Base-by-base conservation (phyloP, 441 rosid species). In the Erodium trifolium region DNA sequence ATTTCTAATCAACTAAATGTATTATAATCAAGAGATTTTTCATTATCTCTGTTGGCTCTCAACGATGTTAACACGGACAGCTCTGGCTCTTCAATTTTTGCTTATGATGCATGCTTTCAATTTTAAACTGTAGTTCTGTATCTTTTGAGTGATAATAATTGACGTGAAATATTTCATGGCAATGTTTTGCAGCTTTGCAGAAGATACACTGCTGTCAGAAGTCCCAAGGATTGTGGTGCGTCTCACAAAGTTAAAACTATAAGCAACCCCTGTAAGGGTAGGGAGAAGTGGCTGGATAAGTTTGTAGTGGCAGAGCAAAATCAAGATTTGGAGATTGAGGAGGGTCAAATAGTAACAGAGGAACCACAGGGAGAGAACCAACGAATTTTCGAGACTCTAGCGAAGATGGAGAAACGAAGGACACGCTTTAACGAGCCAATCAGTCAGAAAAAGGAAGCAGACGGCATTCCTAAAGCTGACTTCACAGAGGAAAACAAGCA, bases 391-490 rank as follows among this genome's bases (percentile, higher is more conserved):
- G 87, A 80, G 31, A 78, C 83, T 6, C 16, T 88, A 39, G 89
- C 85, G 41, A 87, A 83, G 82, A 85, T 90, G 88, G 87, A 85
- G 78, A 86, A 77, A 77, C 78, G 89, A 60, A 81, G 83, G 74
- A 84, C 83, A 79, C 83, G 92, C 63, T 90, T 90, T 76, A 82
- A 83, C 76, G 80, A 82, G 68, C 63, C 81, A 3, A 60, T 73
- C 9, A 10, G 77, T 31, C 62, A 10, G 27, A 71, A 43, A 63
- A 76, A 29, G 66, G 78, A 73, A 68, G 69, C 68, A 5, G 75
- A 77, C 34, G 71, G 69, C 69, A 14, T 65, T 16, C 37, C 49
- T 3, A 82, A 69, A 51, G 71, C 70, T 63, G 80, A 77, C 63
- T n/a, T 23, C 59, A 63, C 74, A 27, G 43, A 53, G 69, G 83